Evolutionary conservation across 306 rosid genomes (phyloP).

Genomic region (Dalbergia cultrata): DNA sequence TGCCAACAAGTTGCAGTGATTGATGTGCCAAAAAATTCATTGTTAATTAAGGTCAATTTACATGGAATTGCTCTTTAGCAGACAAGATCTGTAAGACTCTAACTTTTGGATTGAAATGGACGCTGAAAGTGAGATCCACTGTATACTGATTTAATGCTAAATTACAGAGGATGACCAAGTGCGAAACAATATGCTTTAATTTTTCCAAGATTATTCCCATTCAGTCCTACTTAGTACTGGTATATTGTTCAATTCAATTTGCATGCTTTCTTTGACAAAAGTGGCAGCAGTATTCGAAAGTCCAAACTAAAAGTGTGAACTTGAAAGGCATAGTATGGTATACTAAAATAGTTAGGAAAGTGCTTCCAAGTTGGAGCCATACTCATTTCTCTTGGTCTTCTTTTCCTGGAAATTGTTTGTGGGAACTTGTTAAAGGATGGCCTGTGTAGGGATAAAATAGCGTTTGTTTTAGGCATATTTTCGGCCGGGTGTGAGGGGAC

Average conservation of each 20-base stretch:
- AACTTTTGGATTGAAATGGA: neutral
- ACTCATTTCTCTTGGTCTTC: neutral
- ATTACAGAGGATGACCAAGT: no score
- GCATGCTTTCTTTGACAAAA: conserved; percentile 1
- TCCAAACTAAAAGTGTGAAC: neutral
- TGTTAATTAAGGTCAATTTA: conserved; percentile 20
- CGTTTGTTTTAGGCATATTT: no score
- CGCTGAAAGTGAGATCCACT: neutral
- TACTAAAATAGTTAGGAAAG: neutral
- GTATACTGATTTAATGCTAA: neutral
- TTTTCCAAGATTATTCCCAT: neutral
- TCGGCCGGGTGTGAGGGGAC: no score
- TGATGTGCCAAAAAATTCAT: neutral
- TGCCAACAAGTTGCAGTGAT: neutral
- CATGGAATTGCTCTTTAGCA: no score
- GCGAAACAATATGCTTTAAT: no score
- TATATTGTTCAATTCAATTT: neutral
- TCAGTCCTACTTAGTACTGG: neutral
- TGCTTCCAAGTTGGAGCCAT: neutral
- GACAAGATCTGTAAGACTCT: neutral
- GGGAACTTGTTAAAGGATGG: neutral
- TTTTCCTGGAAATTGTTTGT: neutral
- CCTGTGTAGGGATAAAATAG: no score
- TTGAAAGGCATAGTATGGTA: neutral
- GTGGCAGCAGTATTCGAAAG: neutral